These are phyloP conservation scores for Fusarium tjaetaba DNA, from an alignment of 2,329 filamentous ascomycete genomes.

Conservation along the genomic window DNA sequence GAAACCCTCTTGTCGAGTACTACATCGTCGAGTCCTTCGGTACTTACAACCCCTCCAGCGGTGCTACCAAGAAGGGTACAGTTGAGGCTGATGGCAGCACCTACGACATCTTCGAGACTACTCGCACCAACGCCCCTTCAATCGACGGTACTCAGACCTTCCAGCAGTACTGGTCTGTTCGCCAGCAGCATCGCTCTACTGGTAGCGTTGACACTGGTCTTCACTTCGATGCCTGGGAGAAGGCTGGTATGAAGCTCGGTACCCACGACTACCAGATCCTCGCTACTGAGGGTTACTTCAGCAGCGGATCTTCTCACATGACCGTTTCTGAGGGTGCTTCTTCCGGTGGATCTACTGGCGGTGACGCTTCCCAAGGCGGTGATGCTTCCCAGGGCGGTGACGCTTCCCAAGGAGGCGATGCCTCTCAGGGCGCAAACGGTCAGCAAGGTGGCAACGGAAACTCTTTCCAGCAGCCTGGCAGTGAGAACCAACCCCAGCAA, in stretches of 20 bases:
- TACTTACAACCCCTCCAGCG: slow-evolving; percentile 46
- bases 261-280: slow-evolving; percentile 64
- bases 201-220: slow-evolving; percentile 60
- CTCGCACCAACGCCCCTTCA: slow-evolving; percentile 55
- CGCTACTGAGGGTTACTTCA: slow-evolving; percentile 64
- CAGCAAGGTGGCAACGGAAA: slow-evolving; percentile 14
- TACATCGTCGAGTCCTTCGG: slow-evolving; percentile 52
- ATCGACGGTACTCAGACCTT: slow-evolving; percentile 62
- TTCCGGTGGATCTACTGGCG: not conserved
- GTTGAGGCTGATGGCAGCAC: slow-evolving; percentile 49
- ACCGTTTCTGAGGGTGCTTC: slow-evolving; percentile 48
- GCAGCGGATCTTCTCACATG: slow-evolving; percentile 59
- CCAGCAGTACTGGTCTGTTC: slow-evolving; percentile 64
- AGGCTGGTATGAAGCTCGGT: slow-evolving; percentile 59
- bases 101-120: slow-evolving; percentile 52
- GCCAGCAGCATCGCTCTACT: slow-evolving; percentile 57
- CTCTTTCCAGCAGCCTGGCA: not conserved
- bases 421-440: not conserved
- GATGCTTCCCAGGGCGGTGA: not conserved
- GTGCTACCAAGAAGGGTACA: slow-evolving; percentile 47
- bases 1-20: slow-evolving; percentile 51
- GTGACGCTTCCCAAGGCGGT: not conserved
- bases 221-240: slow-evolving; percentile 65
- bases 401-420: not conserved
- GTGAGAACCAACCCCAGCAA: slow-evolving; percentile 9